Evolutionary conservation across 148 eudicot species (phyloP), one percentile per base, ranked within the genome.

Genomic region (Arbutus unedo): DNA sequence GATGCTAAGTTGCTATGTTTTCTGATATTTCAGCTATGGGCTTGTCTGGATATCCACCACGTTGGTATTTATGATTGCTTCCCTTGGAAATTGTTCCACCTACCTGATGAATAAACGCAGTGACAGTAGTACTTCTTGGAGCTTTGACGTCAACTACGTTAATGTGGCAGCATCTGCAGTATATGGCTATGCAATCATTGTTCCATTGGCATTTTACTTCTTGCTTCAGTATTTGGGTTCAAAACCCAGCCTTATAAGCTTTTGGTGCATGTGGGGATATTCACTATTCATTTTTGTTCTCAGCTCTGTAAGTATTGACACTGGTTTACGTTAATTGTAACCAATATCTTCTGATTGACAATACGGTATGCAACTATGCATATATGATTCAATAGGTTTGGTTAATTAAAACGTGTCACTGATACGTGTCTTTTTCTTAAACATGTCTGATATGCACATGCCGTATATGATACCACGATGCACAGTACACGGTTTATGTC

Each of bases 241-340:
- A 78, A 95, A 86, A 81, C 90, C 93, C 82, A 91, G 93, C 87
- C 93, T 96, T 86, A 85, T 96, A 77, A 95, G 92, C 81, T 92
- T 94, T 90, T 96, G 99, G 98, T 96, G 99, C 96, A 89, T 96
- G 95, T 96, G 99, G 98, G 99, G 99, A 83, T 96, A 96, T 84
- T 96, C 99, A 18, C 98, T 96, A 85, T 94, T 90, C 93, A 86
- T 94, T 80, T 90, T 94, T 55, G 68, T 93, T 84, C 86, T 91
- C 77, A 87, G 88, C 84, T 90, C 94, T 72, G 99, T 96, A 89
- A 91, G 97, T 92, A 54, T 81, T 74, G 38, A 43, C 53, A 66
- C 71, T 25, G 44, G 71, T 43, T 66, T 10, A 25, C 16, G 44
- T 66, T 25, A 19, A 4, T 54, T 59, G 13, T 14, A 25, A 66